Evolutionary conservation across 2,329 filamentous ascomycete species (phyloP).

Genomic region (Metarhizium sp.): DNA sequence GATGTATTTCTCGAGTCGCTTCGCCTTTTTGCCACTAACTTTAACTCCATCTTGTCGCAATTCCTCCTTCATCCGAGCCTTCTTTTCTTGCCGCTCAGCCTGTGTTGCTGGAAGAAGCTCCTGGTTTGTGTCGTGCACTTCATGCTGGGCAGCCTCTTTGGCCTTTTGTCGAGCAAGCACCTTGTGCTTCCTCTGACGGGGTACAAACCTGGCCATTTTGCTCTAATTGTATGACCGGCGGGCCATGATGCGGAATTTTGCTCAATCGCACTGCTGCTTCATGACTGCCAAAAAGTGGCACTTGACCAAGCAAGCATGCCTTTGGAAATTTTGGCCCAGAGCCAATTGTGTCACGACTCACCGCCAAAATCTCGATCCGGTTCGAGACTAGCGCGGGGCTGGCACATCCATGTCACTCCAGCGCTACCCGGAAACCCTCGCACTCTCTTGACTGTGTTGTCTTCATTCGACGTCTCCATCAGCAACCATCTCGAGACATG

Average conservation of each 20-base stretch:
- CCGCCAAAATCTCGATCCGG: slow-evolving; percentile 22
- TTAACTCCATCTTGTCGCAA: slow-evolving; percentile 41
- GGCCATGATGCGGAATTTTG: neutral
- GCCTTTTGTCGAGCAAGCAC: slow-evolving; percentile 54
- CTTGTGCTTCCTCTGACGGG: slow-evolving; percentile 58
- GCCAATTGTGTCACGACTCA: slow-evolving; percentile 24
- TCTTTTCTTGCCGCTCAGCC: slow-evolving; percentile 43
- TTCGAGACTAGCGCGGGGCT: slow-evolving; percentile 26
- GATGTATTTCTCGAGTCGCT: slow-evolving; percentile 59
- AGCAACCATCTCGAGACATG: slow-evolving; percentile 4
- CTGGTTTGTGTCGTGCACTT: slow-evolving; percentile 28
- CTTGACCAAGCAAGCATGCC: slow-evolving; percentile 1
- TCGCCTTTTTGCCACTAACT: slow-evolving; percentile 56
- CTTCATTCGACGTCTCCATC: slow-evolving; percentile 7
- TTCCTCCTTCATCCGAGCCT: slow-evolving; percentile 44
- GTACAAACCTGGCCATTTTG: slow-evolving; percentile 48
- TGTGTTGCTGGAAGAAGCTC: slow-evolving; percentile 31
- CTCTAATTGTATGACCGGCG: neutral
- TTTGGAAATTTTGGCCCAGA: slow-evolving; percentile 25
- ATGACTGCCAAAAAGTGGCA: neutral
- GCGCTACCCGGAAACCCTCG: neutral
- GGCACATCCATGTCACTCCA: neutral
- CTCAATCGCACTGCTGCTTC: neutral
- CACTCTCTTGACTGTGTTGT: neutral
- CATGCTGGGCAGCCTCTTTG: slow-evolving; percentile 30